phyloP scores from a whole-genome alignment of 2,329 filamentous ascomycete genomes.

The Sordariomycetes sp. region DNA sequence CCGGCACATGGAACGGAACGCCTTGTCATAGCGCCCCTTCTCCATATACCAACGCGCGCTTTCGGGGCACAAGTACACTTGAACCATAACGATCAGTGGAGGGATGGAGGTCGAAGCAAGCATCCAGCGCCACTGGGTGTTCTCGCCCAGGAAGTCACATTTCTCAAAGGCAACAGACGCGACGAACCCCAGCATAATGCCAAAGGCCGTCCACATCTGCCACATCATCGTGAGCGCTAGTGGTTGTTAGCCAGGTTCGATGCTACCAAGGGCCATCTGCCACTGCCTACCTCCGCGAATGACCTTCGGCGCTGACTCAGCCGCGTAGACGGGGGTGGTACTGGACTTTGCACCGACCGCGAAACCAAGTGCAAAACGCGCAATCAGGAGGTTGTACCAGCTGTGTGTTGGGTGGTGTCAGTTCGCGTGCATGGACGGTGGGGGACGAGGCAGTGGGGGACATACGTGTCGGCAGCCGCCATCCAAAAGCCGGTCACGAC shows the following conservation, averaged over 20 bases:
- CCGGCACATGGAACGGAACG: constrained; percentile 30
- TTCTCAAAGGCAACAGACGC: constrained; percentile 20
- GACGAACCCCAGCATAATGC: constrained; percentile 27
- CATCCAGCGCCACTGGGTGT: constrained; percentile 22
- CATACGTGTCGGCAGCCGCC: constrained; percentile 38
- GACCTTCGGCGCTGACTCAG: constrained; percentile 16
- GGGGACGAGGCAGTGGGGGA: background rate
- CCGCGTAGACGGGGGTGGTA: constrained; percentile 18
- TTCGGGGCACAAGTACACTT: constrained; percentile 44
- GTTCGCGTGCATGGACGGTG: background rate
- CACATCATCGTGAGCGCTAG: constrained; percentile 7
- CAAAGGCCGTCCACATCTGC: constrained; percentile 12
- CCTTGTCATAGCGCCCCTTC: constrained; percentile 31
- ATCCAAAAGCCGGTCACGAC: constrained; percentile 41
- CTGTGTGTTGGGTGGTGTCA: constrained; percentile 4
- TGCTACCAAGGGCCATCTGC: no score
- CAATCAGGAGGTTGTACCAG: constrained; percentile 22
- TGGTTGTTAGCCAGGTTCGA: constrained; percentile 15
- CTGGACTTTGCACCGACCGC: constrained; percentile 17
- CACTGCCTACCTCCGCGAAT: background rate
- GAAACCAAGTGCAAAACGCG: constrained; percentile 24
- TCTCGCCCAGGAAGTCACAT: background rate
- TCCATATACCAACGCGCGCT: constrained; percentile 44
- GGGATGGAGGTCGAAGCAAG: constrained; percentile 43
- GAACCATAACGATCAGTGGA: constrained; percentile 35